phyloP scores from a whole-genome alignment of 2,329 filamentous ascomycete genomes.

The Parascedosporium putredinis region DNA sequence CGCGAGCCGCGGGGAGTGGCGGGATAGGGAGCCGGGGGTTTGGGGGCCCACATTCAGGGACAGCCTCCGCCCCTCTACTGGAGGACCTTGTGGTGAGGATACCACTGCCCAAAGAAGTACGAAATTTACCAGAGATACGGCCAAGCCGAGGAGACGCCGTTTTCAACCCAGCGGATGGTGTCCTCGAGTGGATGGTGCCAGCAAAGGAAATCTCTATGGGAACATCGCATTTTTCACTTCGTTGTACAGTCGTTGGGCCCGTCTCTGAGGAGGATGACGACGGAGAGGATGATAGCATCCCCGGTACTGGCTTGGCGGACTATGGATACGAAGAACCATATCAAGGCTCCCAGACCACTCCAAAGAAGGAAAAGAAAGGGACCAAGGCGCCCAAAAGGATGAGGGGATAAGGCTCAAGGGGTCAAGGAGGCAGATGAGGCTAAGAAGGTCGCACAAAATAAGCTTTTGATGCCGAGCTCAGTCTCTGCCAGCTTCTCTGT shows the following conservation, averaged over 20 bases:
- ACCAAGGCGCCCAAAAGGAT: conserved; percentile 15
- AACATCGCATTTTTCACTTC: conserved; percentile 59
- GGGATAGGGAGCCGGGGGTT: conserved; percentile 24
- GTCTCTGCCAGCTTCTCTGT: conserved; percentile 63
- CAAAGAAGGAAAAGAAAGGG: conserved; percentile 9
- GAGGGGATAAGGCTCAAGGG: conserved; percentile 15
- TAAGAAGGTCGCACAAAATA: conserved; percentile 55
- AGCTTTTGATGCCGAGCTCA: conserved; percentile 70
- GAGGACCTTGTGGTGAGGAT: conserved; percentile 72
- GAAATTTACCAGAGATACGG: conserved; percentile 73
- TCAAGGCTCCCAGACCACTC: conserved; percentile 26
- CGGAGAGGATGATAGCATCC: conserved; percentile 34
- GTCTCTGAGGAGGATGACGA: conserved; percentile 38
- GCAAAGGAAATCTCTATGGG: conserved; percentile 63
- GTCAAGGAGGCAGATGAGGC: conserved; percentile 32
- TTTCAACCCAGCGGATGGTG: conserved; percentile 62
- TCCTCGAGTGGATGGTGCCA: conserved; percentile 74
- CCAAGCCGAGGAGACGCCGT: conserved; percentile 73
- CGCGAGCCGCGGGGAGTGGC: conserved; percentile 17
- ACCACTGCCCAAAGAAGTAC: conserved; percentile 67
- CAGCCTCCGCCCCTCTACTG: conserved; percentile 48
- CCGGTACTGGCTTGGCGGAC: conserved; percentile 39
- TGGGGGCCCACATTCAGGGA: conserved; percentile 37
- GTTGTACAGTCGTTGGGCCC: conserved; percentile 67
- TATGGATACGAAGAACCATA: conserved; percentile 48